A percentile compares a stretch with the other conserved stretches of the same genome.
phyloP scores from a whole-genome alignment of 805 yeast species.

The Tetrapisispora pingtungensis region DNA sequence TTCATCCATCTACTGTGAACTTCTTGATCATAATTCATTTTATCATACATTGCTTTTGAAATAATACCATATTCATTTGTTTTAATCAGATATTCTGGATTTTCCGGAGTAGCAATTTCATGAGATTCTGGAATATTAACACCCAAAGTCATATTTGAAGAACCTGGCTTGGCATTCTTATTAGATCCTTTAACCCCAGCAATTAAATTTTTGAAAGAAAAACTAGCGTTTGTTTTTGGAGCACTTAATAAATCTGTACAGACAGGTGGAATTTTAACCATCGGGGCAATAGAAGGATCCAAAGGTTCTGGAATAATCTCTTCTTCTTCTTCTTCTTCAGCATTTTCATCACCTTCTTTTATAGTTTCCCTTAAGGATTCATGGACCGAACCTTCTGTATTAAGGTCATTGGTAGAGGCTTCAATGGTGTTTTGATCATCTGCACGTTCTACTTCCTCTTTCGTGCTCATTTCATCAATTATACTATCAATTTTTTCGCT shows the following conservation, averaged over 20 bases:
- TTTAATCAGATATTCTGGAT: conserved; percentile 22
- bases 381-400: not conserved
- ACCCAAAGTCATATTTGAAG: conserved; percentile 1
- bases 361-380: not conserved
- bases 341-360: not conserved
- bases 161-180: not conserved
- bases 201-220: not conserved
- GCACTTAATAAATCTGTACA: conserved; percentile 1
- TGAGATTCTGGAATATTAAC: conserved; percentile 1
- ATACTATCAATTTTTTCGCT: conserved; percentile 1
- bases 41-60: conserved; percentile 25
- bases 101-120: conserved; percentile 25
- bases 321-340: conserved; percentile 2
- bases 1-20: conserved; percentile 15
- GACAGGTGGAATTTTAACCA: conserved; percentile 6
- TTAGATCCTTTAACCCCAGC: not conserved
- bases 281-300: conserved; percentile 10
- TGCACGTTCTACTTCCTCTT: not conserved
- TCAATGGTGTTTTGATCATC: not conserved
- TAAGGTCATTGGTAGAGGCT: not conserved
- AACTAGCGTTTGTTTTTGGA: not conserved
- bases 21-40: conserved; percentile 15
- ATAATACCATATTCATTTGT: conserved; percentile 18
- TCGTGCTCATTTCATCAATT: not conserved
- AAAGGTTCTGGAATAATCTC: conserved; percentile 8